Evolutionary conservation across 2,329 filamentous ascomycete genomes (phyloP), one percentile per base, ranked within the genome.

Genomic region (Mycosphaerella sp.): DNA sequence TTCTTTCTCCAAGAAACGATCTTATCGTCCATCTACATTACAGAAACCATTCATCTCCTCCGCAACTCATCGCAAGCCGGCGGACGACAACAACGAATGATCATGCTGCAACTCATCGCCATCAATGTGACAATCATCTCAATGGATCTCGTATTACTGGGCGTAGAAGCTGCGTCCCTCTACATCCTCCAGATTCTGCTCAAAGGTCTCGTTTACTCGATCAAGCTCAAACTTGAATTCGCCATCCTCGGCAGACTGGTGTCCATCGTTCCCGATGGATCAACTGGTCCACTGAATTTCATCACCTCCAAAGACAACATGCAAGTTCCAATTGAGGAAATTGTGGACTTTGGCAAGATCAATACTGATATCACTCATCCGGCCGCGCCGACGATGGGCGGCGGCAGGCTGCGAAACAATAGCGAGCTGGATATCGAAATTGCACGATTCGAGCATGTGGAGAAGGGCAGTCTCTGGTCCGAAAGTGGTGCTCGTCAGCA

Each of bases 1-100:
- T 73, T 73, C 61, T 70, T 70, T 49, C 14, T 71, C 0, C 72
- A 73, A 49, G 71, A 73, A 48, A 60, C 62, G 16, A 56, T 59
- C 34, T 67, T 66, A 13, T 64, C 62, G 1, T 57, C 49, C 21
- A 60, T 66, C 47, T 67, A 66, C 54, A 63, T 67, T 17, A 34
- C 58, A 39, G 63, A 65, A 44, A 66, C 64, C 1, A 49, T 63
- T 21, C 59, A 62, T 36, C 54, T 63, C 14, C 45, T 62, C 1
- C 50, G 50, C 10, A 57, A 49, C 1, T 59, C 57, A 1, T 28
- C 58, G 4, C 55, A 58, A 35, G 53, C 52, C 2, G 54, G 55
- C 5, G 59, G 59, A 1, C 60, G 53, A 5, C 16, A 21, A 41
- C 47, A 21, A 28, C 61, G 52, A 14, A 51, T 30, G 32, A 62